phyloP scores from a whole-genome alignment of 768 basidiomycete genomes.

The Tylopilus balloui region DNA sequence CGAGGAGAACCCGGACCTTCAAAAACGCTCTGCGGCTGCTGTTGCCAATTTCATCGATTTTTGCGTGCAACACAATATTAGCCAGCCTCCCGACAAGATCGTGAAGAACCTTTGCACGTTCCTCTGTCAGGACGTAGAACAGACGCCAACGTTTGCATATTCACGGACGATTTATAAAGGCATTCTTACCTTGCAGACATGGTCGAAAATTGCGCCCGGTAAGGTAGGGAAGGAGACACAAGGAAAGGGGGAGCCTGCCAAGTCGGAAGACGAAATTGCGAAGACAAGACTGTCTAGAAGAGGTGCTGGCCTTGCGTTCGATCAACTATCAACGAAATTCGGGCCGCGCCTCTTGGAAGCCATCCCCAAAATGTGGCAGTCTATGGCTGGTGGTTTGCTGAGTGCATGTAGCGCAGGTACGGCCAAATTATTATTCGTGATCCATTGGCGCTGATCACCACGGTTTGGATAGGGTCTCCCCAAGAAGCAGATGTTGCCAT shows the following conservation, averaged over 20 bases:
- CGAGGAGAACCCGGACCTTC: slow-evolving; percentile 86
- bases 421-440: slow-evolving; percentile 14
- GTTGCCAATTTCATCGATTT: slow-evolving; percentile 87
- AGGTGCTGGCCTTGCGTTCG: slow-evolving; percentile 82
- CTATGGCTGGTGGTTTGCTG: slow-evolving; percentile 76
- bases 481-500: slow-evolving; percentile 60
- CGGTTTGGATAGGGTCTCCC: slow-evolving; percentile 42
- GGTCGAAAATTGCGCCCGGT: slow-evolving; percentile 34
- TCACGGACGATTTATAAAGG: slow-evolving; percentile 59
- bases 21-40: slow-evolving; percentile 80
- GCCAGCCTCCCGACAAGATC: slow-evolving; percentile 91
- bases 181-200: slow-evolving; percentile 67
- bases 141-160: slow-evolving; percentile 85
- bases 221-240: slow-evolving; percentile 37
- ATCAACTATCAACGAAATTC: slow-evolving; percentile 71
- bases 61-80: slow-evolving; percentile 65
- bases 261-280: slow-evolving; percentile 48
- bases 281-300: slow-evolving; percentile 73
- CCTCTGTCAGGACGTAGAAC: slow-evolving; percentile 84
- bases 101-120: slow-evolving; percentile 97
- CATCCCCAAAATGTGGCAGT: slow-evolving; percentile 95
- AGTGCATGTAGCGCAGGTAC: slow-evolving; percentile 64
- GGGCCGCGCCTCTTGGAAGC: slow-evolving; percentile 65
- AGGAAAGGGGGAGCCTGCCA: slow-evolving; percentile 41
- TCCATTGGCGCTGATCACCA: neutral